Evolutionary conservation across 495 filamentous ascomycete genomes (phyloP), one percentile per base, ranked within the genome.

Genomic region (Penicillium paxilli): DNA sequence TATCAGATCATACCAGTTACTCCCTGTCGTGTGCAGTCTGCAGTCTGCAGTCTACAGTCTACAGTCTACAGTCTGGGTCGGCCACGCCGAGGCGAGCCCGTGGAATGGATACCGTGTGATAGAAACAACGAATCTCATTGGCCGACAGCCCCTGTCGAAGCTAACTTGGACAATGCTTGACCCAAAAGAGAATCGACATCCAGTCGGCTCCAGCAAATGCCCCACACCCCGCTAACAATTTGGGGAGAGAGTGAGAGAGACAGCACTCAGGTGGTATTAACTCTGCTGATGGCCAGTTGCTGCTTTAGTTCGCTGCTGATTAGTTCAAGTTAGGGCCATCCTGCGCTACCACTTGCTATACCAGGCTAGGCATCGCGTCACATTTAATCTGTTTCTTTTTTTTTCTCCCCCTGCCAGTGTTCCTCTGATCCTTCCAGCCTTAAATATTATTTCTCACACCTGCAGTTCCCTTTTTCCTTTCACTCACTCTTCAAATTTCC

Each of bases 81-180:
- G 44, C 4, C 44, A 12, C 24, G 44, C 22, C 21, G 24, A 25
- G 44, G 44, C 14, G 44, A 47, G 14, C 44, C 24, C 44, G 44
- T 28, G 28, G 44, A 12, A n/a, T 12, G 7, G 20, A 21, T 32
- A 14, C 23, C 37, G 11, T 40, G 20, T 49, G 52, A 55, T 55
- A 55, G 37, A 55, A 24, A 33, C 0, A 35, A 22, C 14, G n/a
- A 1, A 26, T 44, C 35, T 55, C n/a, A 55, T 55, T 55, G 52
- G 52, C 26, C 22, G 23, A 8, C n/a, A 24, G 14, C 30, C 30
- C n/a, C n/a, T 19, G 25, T 44, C 8, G 25, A 25, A 22, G 50
- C 50, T 45, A 21, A 52, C 21, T 14, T 17, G 37, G 6, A 23
- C 2, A 21, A 44, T 16, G 6, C 24, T 51, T 37, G 37, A 44